Evolutionary conservation across 345 rosid genomes (phyloP).

Genomic region (Camelina laxa): DNA sequence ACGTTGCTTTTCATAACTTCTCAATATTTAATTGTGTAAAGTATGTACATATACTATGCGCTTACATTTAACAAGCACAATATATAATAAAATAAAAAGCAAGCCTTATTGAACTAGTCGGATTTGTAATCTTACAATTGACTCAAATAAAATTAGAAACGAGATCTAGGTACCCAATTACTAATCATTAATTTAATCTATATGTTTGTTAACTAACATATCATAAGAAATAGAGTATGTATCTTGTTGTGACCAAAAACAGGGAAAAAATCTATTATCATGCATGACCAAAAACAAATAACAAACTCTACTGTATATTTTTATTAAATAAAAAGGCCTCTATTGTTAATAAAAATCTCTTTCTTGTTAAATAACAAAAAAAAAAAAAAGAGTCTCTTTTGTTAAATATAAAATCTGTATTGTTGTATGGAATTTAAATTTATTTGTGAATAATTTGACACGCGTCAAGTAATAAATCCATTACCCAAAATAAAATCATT

Average conservation of each 20-base stretch:
- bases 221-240: not conserved
- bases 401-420: too few relatives aligned
- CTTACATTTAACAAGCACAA: not conserved
- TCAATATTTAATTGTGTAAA: conserved; percentile 12
- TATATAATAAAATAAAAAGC: not conserved
- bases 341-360: too few relatives aligned
- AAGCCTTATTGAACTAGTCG: not conserved
- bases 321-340: too few relatives aligned
- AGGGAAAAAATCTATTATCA: too few relatives aligned
- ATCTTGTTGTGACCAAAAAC: not conserved
- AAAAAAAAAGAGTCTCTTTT: too few relatives aligned
- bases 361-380: too few relatives aligned
- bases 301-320: too few relatives aligned
- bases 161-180: conserved; percentile 8
- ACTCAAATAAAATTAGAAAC: conserved; percentile 13
- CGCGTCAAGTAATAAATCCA: not conserved
- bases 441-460: not conserved
- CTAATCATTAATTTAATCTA: not conserved
- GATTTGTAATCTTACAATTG: not conserved
- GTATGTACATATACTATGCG: not conserved
- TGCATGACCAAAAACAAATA: too few relatives aligned
- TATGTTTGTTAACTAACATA: not conserved
- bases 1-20: conserved; percentile 15
- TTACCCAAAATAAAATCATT: not conserved
- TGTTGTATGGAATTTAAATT: too few relatives aligned